phyloP scores from a whole-genome alignment of 345 rosid genomes.

The Rhodamnia argentea region DNA sequence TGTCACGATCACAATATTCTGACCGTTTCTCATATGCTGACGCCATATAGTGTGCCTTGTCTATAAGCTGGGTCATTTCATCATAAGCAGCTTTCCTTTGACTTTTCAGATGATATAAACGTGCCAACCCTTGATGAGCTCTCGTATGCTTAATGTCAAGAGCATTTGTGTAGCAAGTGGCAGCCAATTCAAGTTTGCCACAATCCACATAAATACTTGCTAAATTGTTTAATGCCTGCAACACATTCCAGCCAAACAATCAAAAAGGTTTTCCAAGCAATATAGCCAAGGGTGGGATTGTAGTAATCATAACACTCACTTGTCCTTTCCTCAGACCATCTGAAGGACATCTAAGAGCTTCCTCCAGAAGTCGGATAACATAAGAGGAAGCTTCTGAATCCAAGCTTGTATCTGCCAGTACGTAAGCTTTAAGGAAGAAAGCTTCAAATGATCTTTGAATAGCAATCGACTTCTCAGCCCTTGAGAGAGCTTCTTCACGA shows the following conservation, averaged over 20 bases:
- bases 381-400: slow-evolving; percentile 51
- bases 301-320: slow-evolving; percentile 26
- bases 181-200: slow-evolving; percentile 67
- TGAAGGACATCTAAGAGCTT: slow-evolving; percentile 92
- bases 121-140: slow-evolving; percentile 97
- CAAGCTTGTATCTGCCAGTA: slow-evolving; percentile 61
- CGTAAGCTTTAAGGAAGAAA: slow-evolving; percentile 84
- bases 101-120: slow-evolving; percentile 55
- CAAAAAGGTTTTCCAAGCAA: neutral
- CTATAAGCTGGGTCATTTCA: slow-evolving; percentile 89
- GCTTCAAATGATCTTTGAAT: slow-evolving; percentile 84
- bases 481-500: slow-evolving; percentile 66
- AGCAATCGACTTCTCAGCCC: slow-evolving; percentile 69
- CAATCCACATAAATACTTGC: slow-evolving; percentile 80
- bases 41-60: slow-evolving; percentile 55
- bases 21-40: slow-evolving; percentile 93
- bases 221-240: slow-evolving; percentile 86
- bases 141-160: slow-evolving; percentile 83
- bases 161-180: slow-evolving; percentile 68
- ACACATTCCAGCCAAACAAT: neutral
- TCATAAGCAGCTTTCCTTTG: slow-evolving; percentile 68
- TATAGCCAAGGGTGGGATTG: neutral
- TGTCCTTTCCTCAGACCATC: slow-evolving; percentile 97
- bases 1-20: slow-evolving; percentile 79
- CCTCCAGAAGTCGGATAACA: slow-evolving; percentile 70